phyloP scores from a whole-genome alignment of 2,329 filamentous ascomycete species.

The Fusarium sp. region DNA sequence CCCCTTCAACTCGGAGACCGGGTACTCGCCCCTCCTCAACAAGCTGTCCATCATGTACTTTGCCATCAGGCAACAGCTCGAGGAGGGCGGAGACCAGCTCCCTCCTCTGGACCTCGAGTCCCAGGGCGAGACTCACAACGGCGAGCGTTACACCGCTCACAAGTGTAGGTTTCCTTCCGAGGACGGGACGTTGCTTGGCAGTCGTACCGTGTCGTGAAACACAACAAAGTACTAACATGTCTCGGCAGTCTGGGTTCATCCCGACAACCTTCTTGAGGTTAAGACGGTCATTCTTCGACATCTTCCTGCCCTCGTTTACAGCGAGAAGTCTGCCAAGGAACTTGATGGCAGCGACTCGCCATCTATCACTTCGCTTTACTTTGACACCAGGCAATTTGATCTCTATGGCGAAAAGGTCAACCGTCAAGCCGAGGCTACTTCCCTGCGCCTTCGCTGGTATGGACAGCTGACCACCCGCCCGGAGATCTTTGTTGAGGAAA shows the following conservation, averaged over 20 bases:
- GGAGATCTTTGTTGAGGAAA: slow-evolving; percentile 89
- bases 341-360: slow-evolving; percentile 86
- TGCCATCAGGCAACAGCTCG: slow-evolving; percentile 86
- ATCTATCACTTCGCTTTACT: slow-evolving; percentile 94
- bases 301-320: slow-evolving; percentile 92
- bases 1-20: slow-evolving; percentile 92
- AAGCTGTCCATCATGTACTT: slow-evolving; percentile 96
- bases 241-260: slow-evolving; percentile 86
- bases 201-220: not conserved
- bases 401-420: slow-evolving; percentile 90
- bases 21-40: slow-evolving; percentile 90
- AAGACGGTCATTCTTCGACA: slow-evolving; percentile 95
- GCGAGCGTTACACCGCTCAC: slow-evolving; percentile 83
- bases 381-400: slow-evolving; percentile 87
- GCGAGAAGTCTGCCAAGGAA: slow-evolving; percentile 85
- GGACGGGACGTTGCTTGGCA: not conserved
- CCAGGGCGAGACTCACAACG: slow-evolving; percentile 68
- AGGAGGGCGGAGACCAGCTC: slow-evolving; percentile 60
- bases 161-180: slow-evolving; percentile 72
- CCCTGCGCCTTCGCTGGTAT: slow-evolving; percentile 90
- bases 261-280: slow-evolving; percentile 94
- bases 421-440: slow-evolving; percentile 79
- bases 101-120: slow-evolving; percentile 61
- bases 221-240: slow-evolving; percentile 10
- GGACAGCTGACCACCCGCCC: slow-evolving; percentile 83